These are phyloP conservation scores for Rhododendron griersonianum DNA, from an alignment of 148 eudicot species.

Conservation along the genomic window DNA sequence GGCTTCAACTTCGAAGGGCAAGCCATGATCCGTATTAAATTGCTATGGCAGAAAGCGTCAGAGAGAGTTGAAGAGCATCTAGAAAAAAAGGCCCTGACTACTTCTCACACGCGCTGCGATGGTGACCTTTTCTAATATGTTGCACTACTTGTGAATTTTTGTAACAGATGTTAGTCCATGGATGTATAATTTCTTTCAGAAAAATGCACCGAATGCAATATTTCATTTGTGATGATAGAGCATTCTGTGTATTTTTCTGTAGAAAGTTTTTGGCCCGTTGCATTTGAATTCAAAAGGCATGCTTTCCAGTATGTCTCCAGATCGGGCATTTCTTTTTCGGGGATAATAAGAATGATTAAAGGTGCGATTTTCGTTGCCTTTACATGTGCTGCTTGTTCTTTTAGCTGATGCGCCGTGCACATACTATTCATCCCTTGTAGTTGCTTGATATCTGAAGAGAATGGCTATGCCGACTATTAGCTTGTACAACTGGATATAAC, in stretches of 20 bases:
- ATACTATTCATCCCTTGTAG: neutral
- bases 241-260: neutral
- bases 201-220: neutral
- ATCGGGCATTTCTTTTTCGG: neutral
- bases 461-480: neutral
- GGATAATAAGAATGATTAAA: neutral
- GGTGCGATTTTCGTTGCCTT: neutral
- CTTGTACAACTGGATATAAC: neutral
- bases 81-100: neutral
- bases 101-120: neutral
- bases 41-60: neutral
- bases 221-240: neutral
- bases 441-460: too few species aligned
- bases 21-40: neutral
- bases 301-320: neutral
- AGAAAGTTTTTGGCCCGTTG: neutral
- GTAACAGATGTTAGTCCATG: neutral
- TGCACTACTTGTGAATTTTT: neutral
- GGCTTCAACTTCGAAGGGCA: constrained; percentile 20
- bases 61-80: neutral
- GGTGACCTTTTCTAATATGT: neutral
- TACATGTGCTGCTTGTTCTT: neutral
- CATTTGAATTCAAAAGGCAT: neutral
- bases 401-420: neutral
- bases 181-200: neutral